These are phyloP conservation scores for Asterionellopsis glacialis DNA, from an alignment of 108 stramenopile genomes.

Conservation along the genomic window DNA sequence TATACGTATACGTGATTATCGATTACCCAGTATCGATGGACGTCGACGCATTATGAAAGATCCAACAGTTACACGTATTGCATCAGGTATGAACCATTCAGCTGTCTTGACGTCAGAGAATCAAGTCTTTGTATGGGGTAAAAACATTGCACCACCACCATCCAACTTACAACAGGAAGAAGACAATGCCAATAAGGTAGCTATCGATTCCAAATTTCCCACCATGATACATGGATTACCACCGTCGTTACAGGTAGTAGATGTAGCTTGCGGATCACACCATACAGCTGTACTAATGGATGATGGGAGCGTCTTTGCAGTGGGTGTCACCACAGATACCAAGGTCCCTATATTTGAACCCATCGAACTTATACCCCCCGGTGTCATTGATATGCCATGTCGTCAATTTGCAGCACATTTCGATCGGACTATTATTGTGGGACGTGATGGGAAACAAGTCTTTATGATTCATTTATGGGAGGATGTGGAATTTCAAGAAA, in stretches of 20 bases:
- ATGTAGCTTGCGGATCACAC: constrained; percentile 77
- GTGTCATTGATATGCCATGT: constrained; percentile 46
- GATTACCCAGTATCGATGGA: constrained; percentile 19
- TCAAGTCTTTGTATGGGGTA: constrained; percentile 78
- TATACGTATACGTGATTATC: constrained; percentile 14
- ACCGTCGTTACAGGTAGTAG: constrained; percentile 27
- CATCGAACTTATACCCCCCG: constrained; percentile 62
- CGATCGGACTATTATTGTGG: constrained; percentile 79
- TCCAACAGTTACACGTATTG: constrained; percentile 37
- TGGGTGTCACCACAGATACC: constrained; percentile 77
- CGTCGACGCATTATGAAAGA: constrained; percentile 30
- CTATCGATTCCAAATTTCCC: constrained; percentile 48
- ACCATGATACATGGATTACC: constrained; percentile 58
- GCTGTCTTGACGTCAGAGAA: constrained; percentile 56
- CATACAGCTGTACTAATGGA: constrained; percentile 79
- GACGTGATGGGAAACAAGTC: constrained; percentile 41
- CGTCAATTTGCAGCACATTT: constrained; percentile 72
- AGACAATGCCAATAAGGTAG: constrained; percentile 2
- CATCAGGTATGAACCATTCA: constrained; percentile 74
- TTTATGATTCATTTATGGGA: constrained; percentile 78
- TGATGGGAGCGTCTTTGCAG: constrained; percentile 79
- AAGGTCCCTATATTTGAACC: constrained; percentile 55
- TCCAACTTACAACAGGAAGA: neutral
- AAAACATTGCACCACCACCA: constrained; percentile 42
- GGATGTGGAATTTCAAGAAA: constrained; percentile 53